A percentile compares a stretch with the other conserved stretches of the same genome.
phyloP scores from a whole-genome alignment of 2,329 filamentous ascomycete species.

The Curvularia sp. region DNA sequence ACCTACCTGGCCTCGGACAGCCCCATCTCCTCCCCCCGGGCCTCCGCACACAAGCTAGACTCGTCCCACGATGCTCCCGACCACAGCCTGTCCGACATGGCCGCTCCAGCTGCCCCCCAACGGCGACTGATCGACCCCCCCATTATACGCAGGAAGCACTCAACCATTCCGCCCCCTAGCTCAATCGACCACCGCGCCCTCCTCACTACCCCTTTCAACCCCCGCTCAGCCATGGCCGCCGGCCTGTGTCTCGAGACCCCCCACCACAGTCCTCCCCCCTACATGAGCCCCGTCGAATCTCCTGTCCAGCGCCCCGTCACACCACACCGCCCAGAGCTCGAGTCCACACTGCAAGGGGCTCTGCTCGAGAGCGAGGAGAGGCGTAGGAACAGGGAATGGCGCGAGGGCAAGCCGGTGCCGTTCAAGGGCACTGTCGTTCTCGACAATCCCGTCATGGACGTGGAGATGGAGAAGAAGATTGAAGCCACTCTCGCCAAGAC shows the following conservation, averaged over 20 bases:
- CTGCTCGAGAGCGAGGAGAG: slow-evolving; percentile 51
- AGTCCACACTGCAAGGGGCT: slow-evolving; percentile 35
- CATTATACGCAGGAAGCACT: slow-evolving; percentile 41
- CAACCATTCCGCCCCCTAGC: slow-evolving; percentile 30
- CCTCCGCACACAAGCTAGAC: slow-evolving; percentile 35
- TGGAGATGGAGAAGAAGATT: slow-evolving; percentile 66
- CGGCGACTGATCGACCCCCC: slow-evolving; percentile 45
- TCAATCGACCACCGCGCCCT: slow-evolving; percentile 43
- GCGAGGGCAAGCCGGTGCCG: slow-evolving; percentile 56
- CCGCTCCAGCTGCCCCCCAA: slow-evolving; percentile 38
- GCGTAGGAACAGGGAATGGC: slow-evolving; percentile 57
- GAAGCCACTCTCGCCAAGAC: slow-evolving; percentile 67
- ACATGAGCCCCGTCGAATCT: slow-evolving; percentile 50
- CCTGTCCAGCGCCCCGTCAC: slow-evolving; percentile 44
- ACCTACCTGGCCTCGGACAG: slow-evolving; percentile 63
- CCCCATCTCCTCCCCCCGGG: slow-evolving; percentile 50
- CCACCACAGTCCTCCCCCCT: slow-evolving; percentile 45
- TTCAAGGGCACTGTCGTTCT: slow-evolving; percentile 46
- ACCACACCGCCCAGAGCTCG: slow-evolving; percentile 33
- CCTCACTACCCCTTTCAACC: slow-evolving; percentile 45
- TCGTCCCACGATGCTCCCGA: slow-evolving; percentile 39
- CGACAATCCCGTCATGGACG: slow-evolving; percentile 53
- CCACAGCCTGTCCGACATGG: slow-evolving; percentile 38
- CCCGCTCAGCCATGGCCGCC: slow-evolving; percentile 24
- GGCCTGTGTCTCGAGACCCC: slow-evolving; percentile 32